Evolutionary conservation across 345 rosid genomes (phyloP), one percentile per base, ranked within the genome.

Genomic region (Populus ilicifolia): DNA sequence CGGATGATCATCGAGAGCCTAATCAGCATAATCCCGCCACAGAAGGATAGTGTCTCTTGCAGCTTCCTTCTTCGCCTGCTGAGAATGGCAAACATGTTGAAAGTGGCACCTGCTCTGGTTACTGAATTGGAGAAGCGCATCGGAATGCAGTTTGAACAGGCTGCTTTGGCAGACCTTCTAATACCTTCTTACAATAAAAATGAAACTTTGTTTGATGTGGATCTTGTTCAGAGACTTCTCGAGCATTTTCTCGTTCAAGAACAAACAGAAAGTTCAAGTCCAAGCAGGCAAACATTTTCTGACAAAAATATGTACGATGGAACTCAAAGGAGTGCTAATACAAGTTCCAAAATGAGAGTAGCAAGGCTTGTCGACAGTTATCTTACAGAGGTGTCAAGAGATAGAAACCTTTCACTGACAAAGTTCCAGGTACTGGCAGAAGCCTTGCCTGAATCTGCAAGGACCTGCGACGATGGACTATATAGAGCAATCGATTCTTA

Each of bases 301-400:
- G 90, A 94, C 9, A 88, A 90, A n/a, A 88, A 89, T 10, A 86
- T 87, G 77, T 87, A 90, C 48, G 92, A 81, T 7, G 89, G 84
- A 70, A 71, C 81, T 38, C 92, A 70, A 46, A 82, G 86, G 67
- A 79, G 78, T 59, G 73, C 30, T n/a, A 86, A 87, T 70, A 87
- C 89, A 59, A 92, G 81, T 77, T 96, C 99, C 14, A 93, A 96
- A 83, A 88, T 88, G 92, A 89, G 93, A 88, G 99, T 96, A 5
- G 97, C 99, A n/a, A 90, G 99, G 79, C 93, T 96, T 67, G 98
- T 96, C 29, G 99, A 96, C 80, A 91, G 99, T 78, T 96, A 92
- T 77, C 97, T 96, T 16, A 96, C 99, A 0, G 99, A 96, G 84
- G 97, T 96, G n/a, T 92, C 99, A 68, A 83, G 94, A 76, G 99